These are phyloP conservation scores for Xylona heveae DNA, from an alignment of 495 filamentous ascomycete species.

Conservation along the genomic window DNA sequence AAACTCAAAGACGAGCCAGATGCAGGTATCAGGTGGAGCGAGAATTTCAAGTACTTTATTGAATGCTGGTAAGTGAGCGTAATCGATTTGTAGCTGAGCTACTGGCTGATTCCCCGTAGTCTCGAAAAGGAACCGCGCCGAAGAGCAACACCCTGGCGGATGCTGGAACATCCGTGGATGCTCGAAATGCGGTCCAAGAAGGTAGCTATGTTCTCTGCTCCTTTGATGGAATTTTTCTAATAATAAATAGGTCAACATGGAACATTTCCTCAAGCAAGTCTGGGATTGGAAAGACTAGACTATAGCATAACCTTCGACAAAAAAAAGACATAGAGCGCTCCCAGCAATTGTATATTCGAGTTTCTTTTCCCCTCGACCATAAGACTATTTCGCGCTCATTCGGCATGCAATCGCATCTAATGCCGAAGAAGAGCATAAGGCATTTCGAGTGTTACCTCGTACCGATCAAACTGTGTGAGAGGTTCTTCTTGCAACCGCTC, in stretches of 20 bases:
- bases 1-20: conserved; percentile 87
- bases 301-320: too few relatives aligned
- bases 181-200: conserved; percentile 84
- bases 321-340: too few relatives aligned
- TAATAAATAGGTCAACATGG: too few relatives aligned
- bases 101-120: conserved; percentile 20
- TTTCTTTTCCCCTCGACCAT: too few relatives aligned
- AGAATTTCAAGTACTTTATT: conserved; percentile 97
- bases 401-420: too few relatives aligned
- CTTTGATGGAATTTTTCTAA: too few relatives aligned
- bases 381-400: too few relatives aligned
- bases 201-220: conserved; percentile 91
- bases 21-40: conserved; percentile 68
- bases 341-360: too few relatives aligned
- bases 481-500: too few relatives aligned
- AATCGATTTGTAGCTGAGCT: neutral
- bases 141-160: conserved; percentile 87
- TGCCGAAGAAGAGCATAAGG: too few relatives aligned
- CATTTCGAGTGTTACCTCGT: too few relatives aligned
- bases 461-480: too few relatives aligned
- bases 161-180: conserved; percentile 99
- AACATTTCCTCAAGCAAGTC: conserved; percentile 73
- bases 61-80: conserved; percentile 79
- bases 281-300: conserved; percentile 82
- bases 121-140: conserved; percentile 80